Base-by-base conservation (phyloP, 345 rosid species). In the Fremontodendron californicum region DNA sequence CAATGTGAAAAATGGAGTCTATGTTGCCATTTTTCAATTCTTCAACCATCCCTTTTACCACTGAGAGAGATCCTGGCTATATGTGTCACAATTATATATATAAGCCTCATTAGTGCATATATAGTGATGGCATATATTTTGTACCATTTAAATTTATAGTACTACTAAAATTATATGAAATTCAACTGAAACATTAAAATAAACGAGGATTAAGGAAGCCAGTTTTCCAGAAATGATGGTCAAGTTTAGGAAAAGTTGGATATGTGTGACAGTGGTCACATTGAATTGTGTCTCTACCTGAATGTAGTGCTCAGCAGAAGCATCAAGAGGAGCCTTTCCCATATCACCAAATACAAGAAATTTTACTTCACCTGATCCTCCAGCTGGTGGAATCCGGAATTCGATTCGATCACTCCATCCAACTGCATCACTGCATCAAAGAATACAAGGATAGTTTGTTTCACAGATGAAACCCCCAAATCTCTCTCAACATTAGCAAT, bases 271-370 rank as follows among this genome's bases (percentile, higher is more conserved):
- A 16, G 2, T 21, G 19, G 21, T 48, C 58, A 48, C 7, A 43
- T 12, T 42, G 54, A 68, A 43, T 25, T 10, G 31, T n/a, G 6
- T 23, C 33, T 11, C 35, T 46, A 87, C 94, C 89, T 90, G 95
- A 71, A 87, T 85, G 79, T 80, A 91, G 78, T 91, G 96, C 68
- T 91, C 96, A 0, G n/a, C 75, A 66, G 93, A 86, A 58, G 83
- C 80, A 80, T 91, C 96, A 1, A 42, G 82, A 31, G 96, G 96
- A 51, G 96, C 89, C 78, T 91, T 91, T 63, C 93, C 96, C 96
- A 91, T 91, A 39, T 91, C 96, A 11, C 93, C 96, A 49, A 76
- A 91, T 52, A 86, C 85, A 37, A 91, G 77, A 77, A 91, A 91
- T 33, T 69, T 91, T 2, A 86, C 68, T 40, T 87, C 88, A 62